These are phyloP conservation scores for Fomitopsis palustris DNA, from an alignment of 1,284 basidiomycete genomes.

Conservation along the genomic window DNA sequence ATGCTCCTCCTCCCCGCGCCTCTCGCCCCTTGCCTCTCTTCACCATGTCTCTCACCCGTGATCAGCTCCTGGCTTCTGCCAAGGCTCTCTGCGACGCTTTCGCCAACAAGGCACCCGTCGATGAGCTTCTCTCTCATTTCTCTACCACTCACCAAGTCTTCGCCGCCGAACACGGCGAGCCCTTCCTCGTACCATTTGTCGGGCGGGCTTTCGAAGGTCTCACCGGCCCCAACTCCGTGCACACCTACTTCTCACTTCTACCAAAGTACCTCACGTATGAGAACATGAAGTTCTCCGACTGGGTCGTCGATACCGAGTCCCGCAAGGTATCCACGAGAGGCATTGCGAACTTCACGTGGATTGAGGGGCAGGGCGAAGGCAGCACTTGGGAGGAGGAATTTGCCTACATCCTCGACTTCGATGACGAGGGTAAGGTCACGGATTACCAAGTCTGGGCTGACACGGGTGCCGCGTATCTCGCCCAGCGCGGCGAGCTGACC, in stretches of 20 bases:
- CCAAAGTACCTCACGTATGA: conserved; percentile 39
- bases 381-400: conserved; percentile 64
- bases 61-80: conserved; percentile 41
- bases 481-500: conserved; percentile 44
- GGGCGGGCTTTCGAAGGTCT: conserved; percentile 46
- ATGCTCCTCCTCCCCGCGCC: not conserved
- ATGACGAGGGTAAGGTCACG: conserved; percentile 48
- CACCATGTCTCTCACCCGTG: conserved; percentile 16
- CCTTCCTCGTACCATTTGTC: conserved; percentile 53
- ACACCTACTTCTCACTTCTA: conserved; percentile 49
- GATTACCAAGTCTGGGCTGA: conserved; percentile 69
- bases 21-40: not conserved
- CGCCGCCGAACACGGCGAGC: conserved; percentile 56
- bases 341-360: conserved; percentile 54
- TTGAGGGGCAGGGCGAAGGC: conserved; percentile 33
- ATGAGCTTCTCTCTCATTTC: conserved; percentile 47
- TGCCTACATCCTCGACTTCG: conserved; percentile 58
- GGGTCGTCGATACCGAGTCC: conserved; percentile 39
- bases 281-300: conserved; percentile 40
- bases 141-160: conserved; percentile 41
- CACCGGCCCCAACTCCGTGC: conserved; percentile 33
- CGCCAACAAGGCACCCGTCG: conserved; percentile 38
- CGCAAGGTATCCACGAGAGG: conserved; percentile 53
- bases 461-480: conserved; percentile 60
- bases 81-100: conserved; percentile 52